These are phyloP conservation scores for Magnolia sinica DNA, from an alignment of 164 flowering plant genomes.

Conservation along the genomic window DNA sequence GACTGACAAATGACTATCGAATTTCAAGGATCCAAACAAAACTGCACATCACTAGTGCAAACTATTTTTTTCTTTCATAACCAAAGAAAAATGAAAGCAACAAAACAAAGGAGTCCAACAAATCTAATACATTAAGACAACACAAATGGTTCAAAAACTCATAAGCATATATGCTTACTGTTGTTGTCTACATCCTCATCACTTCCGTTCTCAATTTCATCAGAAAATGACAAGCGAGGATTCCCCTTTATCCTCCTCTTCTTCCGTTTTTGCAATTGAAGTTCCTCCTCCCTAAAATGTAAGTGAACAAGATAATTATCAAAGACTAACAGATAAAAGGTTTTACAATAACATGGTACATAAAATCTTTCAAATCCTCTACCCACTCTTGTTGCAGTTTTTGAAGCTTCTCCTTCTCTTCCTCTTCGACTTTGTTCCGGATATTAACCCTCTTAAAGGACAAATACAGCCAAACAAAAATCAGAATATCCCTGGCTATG, in stretches of 20 bases:
- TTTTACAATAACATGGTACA: neutral
- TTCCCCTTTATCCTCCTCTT: constrained; percentile 78
- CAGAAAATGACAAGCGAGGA: constrained; percentile 74
- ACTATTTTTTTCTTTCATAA: neutral
- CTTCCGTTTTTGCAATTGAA: constrained; percentile 76
- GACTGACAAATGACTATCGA: no score
- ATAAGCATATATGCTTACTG: constrained; percentile 30
- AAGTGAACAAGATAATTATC: neutral
- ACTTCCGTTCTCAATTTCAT: constrained; percentile 71
- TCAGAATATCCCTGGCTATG: neutral
- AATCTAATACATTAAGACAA: neutral
- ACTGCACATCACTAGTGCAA: neutral
- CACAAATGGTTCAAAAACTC: constrained; percentile 7
- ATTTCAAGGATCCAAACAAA: neutral
- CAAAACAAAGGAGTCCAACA: neutral
- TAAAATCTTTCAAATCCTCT: neutral
- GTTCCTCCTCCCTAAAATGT: constrained; percentile 70
- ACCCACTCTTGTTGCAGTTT: constrained; percentile 95
- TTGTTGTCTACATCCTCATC: constrained; percentile 59
- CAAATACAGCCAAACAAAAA: neutral
- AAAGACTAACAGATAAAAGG: neutral
- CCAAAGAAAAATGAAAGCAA: neutral
- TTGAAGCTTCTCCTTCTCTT: constrained; percentile 95
- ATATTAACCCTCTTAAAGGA: constrained; percentile 75
- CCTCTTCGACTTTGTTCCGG: constrained; percentile 84